Conservation (phyloP, 1,139 yeast genomes). For the Debaryomyces psychrophilus region DNA sequence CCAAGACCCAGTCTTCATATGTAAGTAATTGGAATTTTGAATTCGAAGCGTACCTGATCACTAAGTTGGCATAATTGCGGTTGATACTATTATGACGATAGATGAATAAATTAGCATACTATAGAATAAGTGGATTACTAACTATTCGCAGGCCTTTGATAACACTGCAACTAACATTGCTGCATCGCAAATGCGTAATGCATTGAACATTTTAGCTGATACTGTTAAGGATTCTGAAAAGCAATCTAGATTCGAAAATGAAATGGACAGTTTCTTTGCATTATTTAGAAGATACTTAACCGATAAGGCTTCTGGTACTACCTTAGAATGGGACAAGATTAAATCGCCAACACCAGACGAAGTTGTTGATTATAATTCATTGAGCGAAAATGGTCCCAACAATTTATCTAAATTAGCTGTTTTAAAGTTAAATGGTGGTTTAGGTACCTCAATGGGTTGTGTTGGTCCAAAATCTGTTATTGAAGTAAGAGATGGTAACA, state of each 20-base stretch:
- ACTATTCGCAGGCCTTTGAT: conserved; percentile 73
- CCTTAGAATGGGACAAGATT: conserved; percentile 94
- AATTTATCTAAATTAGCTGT: conserved; percentile 88
- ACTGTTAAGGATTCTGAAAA: conserved; percentile 62
- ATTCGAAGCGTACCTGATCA: background rate
- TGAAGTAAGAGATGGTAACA: conserved; percentile 98
- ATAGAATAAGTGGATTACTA: conserved; percentile 20
- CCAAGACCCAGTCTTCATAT: conserved; percentile 71
- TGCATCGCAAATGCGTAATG: conserved; percentile 97
- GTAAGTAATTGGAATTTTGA: conserved; percentile 36
- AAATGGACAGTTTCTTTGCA: conserved; percentile 94
- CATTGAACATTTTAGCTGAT: conserved; percentile 86
- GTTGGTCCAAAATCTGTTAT: conserved; percentile 98
- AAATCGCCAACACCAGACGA: conserved; percentile 86
- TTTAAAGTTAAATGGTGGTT: conserved; percentile 93
- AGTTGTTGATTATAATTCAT: conserved; percentile 74
- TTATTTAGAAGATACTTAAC: conserved; percentile 89
- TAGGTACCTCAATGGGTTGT: conserved; percentile 99
- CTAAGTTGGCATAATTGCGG: background rate
- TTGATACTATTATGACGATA: background rate
- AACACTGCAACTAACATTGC: conserved; percentile 95
- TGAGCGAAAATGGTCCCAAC: conserved; percentile 39
- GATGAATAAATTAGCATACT: background rate
- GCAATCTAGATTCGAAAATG: conserved; percentile 74
- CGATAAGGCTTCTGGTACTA: conserved; percentile 84